Percentiles rank a stretch among this genome's conserved stretches.
phyloP scores from a whole-genome alignment of 192 early-diverging fungal species.

The Tieghemiomyces parasiticus region DNA sequence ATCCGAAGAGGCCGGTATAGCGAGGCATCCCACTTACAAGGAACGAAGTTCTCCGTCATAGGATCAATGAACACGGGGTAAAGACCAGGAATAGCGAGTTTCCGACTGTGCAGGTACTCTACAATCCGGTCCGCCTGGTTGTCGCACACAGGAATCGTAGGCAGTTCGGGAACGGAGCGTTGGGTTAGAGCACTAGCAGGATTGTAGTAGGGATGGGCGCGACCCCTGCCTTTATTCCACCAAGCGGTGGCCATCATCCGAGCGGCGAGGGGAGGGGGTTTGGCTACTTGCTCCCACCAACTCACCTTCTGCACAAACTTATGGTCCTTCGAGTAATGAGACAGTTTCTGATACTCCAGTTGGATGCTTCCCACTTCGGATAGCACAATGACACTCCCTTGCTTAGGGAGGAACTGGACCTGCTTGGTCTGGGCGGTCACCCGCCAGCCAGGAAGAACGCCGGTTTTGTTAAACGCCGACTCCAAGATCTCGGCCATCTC shows the following conservation, averaged over 20 bases:
- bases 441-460: too few species aligned
- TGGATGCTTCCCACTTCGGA: conserved; percentile 66
- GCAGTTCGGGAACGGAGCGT: too few species aligned
- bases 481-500: conserved; percentile 50
- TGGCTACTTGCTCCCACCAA: not conserved
- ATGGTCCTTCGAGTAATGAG: conserved; percentile 56
- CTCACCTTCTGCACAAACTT: conserved; percentile 31
- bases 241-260: too few species aligned
- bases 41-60: not conserved
- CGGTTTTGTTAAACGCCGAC: conserved; percentile 57
- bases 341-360: conserved; percentile 70
- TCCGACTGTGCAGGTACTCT: conserved; percentile 28
- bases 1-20: too few species aligned
- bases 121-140: conserved; percentile 40
- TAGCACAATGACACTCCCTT: too few species aligned
- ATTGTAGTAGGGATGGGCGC: too few species aligned
- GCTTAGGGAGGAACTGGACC: too few species aligned
- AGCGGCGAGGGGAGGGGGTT: conserved; percentile 1
- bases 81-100: conserved; percentile 32
- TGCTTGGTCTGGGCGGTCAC: too few species aligned
- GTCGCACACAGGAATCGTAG: too few species aligned
- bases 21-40: too few species aligned
- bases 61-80: conserved; percentile 40
- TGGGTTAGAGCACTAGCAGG: too few species aligned
- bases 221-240: too few species aligned